Conservation (phyloP, 2,329 filamentous ascomycete species). For the Nemania abortiva region DNA sequence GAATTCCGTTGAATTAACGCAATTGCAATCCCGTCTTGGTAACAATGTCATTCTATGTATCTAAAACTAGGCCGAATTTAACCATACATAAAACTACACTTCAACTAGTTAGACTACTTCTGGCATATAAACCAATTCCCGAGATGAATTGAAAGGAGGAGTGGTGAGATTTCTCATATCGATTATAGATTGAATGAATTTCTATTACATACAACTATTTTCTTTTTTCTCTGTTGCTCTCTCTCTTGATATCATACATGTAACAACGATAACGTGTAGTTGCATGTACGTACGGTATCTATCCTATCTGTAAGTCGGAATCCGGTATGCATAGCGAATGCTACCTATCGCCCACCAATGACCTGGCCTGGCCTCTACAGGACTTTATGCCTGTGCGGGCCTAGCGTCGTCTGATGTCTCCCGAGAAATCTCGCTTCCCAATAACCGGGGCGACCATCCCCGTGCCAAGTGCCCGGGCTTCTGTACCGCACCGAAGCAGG, state of each 20-base stretch:
- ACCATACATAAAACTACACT: background rate
- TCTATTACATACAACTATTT: too few relatives aligned
- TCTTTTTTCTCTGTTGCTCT: too few relatives aligned
- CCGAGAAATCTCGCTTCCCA: conserved; percentile 11
- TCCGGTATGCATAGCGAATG: too few relatives aligned
- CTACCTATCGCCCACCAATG: background rate
- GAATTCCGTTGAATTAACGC: conserved; percentile 19
- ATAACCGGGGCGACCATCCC: conserved; percentile 3
- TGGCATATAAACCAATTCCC: background rate
- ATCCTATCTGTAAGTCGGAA: background rate
- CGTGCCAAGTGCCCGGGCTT: background rate
- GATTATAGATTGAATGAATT: background rate
- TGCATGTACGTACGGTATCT: background rate
- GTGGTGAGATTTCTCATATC: background rate
- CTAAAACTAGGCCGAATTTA: background rate
- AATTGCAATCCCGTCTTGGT: conserved; percentile 4
- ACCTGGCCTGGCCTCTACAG: background rate
- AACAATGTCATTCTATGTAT: background rate
- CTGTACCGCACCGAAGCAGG: background rate
- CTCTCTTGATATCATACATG: too few relatives aligned
- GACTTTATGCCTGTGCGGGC: background rate
- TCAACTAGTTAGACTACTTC: background rate
- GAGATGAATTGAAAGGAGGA: background rate
- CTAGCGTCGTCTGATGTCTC: background rate
- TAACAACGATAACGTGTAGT: too few relatives aligned